Evolutionary conservation across 352 stramenopile species (phyloP).

Genomic region (Globisporangium viniferum): DNA sequence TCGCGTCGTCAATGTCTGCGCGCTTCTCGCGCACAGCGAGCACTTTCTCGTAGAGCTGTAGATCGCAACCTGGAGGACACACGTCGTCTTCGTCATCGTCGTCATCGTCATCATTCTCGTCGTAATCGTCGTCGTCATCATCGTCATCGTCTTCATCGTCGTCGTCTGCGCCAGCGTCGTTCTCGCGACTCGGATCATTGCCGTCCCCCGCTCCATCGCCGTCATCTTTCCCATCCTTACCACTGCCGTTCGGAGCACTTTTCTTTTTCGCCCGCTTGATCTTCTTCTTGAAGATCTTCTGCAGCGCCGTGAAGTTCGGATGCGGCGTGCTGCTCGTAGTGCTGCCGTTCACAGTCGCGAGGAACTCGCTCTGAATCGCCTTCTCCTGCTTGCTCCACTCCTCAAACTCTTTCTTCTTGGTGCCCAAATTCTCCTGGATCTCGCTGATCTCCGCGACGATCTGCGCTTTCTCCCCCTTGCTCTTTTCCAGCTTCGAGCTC

Average conservation of each 20-base stretch:
- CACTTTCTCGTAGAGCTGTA: conserved; percentile 90
- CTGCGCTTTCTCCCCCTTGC: conserved; percentile 79
- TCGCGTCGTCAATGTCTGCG: conserved; percentile 88
- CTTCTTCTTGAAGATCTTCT: conserved; percentile 91
- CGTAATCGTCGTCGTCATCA: conserved; percentile 67
- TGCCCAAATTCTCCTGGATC: conserved; percentile 66
- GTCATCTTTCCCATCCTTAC: conserved; percentile 36
- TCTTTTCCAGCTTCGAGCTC: conserved; percentile 84
- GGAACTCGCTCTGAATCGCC: conserved; percentile 66
- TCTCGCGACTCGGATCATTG: conserved; percentile 37
- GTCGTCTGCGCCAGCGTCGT: conserved; percentile 61
- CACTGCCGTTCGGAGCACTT: conserved; percentile 13
- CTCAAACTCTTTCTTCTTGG: conserved; percentile 81
- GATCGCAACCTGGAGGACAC: conserved; percentile 87
- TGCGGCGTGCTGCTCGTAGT: conserved; percentile 38
- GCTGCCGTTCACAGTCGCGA: conserved; percentile 61
- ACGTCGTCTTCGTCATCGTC: conserved; percentile 91
- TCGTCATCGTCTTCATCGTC: conserved; percentile 76
- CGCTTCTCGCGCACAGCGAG: conserved; percentile 90
- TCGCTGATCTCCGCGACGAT: conserved; percentile 77
- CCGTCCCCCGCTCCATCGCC: conserved; percentile 28
- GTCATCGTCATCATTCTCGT: conserved; percentile 89
- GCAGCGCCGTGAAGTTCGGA: conserved; percentile 61
- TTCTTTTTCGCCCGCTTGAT: conserved; percentile 91
- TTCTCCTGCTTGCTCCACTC: conserved; percentile 67